Percentiles rank a stretch among this genome's conserved stretches.
Evolutionary conservation across 441 rosid species (phyloP).

Genomic region (Gossypium schwendimanii): DNA sequence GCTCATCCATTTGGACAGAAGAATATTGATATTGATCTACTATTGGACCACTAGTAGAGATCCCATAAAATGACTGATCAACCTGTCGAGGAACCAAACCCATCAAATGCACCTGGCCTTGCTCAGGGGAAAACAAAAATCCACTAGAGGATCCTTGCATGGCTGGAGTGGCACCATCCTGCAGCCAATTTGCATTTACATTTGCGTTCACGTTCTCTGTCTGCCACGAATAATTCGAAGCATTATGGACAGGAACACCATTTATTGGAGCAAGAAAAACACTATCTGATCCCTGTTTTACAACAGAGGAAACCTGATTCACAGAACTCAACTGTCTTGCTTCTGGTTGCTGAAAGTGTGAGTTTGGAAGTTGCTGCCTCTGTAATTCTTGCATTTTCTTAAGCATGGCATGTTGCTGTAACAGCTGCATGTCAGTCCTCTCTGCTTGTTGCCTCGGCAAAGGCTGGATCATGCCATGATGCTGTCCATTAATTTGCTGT

Average conservation of each 20-base stretch:
- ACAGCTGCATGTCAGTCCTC: conserved; percentile 59
- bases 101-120: conserved; percentile 42
- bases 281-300: conserved; percentile 36
- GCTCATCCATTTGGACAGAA: conserved; percentile 44
- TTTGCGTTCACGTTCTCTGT: conserved; percentile 34
- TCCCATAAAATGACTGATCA: conserved; percentile 65
- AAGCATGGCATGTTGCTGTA: conserved; percentile 58
- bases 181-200: conserved; percentile 55
- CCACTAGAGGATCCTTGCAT: conserved; percentile 56
- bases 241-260: conserved; percentile 59
- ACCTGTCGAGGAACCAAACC: conserved; percentile 51
- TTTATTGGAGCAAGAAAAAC: conserved; percentile 44
- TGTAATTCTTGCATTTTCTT: conserved; percentile 71
- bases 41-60: conserved; percentile 47
- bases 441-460: conserved; percentile 61
- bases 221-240: conserved; percentile 51
- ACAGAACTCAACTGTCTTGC: conserved; percentile 39
- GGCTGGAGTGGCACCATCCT: conserved; percentile 37
- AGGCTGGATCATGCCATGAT: conserved; percentile 52
- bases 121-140: conserved; percentile 47
- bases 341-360: conserved; percentile 45
- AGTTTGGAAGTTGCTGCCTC: conserved; percentile 56
- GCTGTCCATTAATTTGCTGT: conserved; percentile 52
- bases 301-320: conserved; percentile 40
- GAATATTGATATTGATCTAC: conserved; percentile 34